Evolutionary conservation across 495 filamentous ascomycete genomes (phyloP).

Genomic region (Talaromyces adpressus): DNA sequence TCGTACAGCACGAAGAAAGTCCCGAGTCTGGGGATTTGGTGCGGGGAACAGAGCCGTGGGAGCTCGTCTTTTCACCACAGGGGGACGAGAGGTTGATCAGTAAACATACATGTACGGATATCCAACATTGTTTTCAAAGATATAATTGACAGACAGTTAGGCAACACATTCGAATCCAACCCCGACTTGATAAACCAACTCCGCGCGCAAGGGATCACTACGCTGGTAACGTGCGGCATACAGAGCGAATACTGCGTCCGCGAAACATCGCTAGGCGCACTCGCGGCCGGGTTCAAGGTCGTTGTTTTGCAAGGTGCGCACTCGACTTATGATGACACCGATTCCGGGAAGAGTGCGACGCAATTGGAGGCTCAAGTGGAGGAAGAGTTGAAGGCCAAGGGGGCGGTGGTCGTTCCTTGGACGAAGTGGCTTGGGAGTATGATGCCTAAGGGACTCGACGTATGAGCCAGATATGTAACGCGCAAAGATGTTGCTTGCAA

Average conservation of each 20-base stretch:
- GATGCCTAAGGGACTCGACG: not conserved
- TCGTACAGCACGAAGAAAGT: constrained; percentile 24
- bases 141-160: not conserved
- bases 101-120: constrained; percentile 19
- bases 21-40: constrained; percentile 16
- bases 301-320: constrained; percentile 23
- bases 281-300: constrained; percentile 20
- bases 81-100: constrained; percentile 7
- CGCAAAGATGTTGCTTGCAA: not conserved
- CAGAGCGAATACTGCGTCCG: constrained; percentile 30
- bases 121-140: not conserved
- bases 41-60: constrained; percentile 19
- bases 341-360: constrained; percentile 12
- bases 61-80: constrained; percentile 22
- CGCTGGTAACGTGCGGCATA: constrained; percentile 23
- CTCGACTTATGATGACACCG: constrained; percentile 21
- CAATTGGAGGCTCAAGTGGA: constrained; percentile 26
- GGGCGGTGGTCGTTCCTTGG: constrained; percentile 17
- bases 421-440: constrained; percentile 10
- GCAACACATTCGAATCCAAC: constrained; percentile 23
- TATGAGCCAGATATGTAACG: too few species aligned
- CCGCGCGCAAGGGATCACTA: constrained; percentile 7
- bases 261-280: constrained; percentile 19
- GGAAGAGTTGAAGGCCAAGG: constrained; percentile 10
- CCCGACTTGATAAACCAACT: constrained; percentile 17